Evolutionary conservation across 306 rosid genomes (phyloP).

Genomic region (Gastrolobium villosum): DNA sequence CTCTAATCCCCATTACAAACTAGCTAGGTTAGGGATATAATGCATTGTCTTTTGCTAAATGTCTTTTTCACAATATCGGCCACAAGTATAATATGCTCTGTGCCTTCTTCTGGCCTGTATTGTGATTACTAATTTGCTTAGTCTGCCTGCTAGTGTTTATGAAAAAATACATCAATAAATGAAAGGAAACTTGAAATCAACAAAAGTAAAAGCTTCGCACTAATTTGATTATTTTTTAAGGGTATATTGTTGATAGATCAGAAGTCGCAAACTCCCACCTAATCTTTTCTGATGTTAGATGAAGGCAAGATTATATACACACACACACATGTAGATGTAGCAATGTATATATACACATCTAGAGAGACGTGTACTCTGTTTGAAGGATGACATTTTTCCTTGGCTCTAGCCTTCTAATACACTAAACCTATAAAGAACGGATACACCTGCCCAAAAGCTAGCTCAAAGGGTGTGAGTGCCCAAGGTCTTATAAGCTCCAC

Average conservation of each 20-base stretch:
- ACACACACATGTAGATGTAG: background rate
- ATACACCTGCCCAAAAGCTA: no score
- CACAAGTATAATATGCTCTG: background rate
- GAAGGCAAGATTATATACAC: background rate
- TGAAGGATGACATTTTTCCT: constrained; percentile 9
- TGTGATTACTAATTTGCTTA: background rate
- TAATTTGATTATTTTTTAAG: background rate
- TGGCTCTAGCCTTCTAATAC: constrained; percentile 26
- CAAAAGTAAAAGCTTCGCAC: constrained; percentile 18
- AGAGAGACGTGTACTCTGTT: constrained; percentile 10
- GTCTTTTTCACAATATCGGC: background rate
- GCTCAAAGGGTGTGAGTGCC: no score
- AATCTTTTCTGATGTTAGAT: constrained; percentile 18
- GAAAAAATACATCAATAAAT: constrained; percentile 11
- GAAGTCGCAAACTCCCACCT: background rate
- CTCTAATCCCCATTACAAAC: constrained; percentile 19
- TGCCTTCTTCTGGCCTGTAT: constrained; percentile 10
- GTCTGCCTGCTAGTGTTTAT: background rate
- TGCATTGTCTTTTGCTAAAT: background rate
- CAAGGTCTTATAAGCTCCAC: no score
- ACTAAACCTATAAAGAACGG: no score
- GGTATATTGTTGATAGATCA: constrained; percentile 23
- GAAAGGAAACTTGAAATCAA: background rate
- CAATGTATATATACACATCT: constrained; percentile 3
- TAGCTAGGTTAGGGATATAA: constrained; percentile 25